Conservation (phyloP, 768 basidiomycete genomes). For the Chalciporus pseudorubinellus region DNA sequence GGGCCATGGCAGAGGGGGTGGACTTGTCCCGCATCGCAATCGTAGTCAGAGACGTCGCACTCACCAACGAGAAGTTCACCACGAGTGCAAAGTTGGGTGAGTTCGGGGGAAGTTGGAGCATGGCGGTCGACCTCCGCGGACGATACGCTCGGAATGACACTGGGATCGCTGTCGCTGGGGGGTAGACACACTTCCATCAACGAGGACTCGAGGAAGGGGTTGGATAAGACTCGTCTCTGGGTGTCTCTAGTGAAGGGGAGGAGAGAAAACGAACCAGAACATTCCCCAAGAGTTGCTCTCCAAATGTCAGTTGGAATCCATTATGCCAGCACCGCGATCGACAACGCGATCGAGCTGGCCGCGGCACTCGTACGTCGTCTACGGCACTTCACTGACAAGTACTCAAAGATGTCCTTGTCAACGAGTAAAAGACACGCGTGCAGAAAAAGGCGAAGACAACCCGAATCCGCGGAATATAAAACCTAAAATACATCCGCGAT, state of each 20-base stretch:
- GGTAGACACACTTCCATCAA: not conserved
- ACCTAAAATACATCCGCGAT: no score
- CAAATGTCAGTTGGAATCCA: conserved; percentile 24
- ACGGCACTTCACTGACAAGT: no score
- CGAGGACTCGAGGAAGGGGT: not conserved
- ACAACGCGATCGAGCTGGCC: conserved; percentile 3
- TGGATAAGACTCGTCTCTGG: not conserved
- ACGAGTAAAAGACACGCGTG: no score
- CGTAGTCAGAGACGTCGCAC: not conserved
- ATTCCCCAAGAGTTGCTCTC: not conserved
- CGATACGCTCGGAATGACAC: not conserved
- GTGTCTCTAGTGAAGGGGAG: conserved; percentile 5
- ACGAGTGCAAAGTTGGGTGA: not conserved
- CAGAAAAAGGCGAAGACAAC: no score
- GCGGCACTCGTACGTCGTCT: no score
- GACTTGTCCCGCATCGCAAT: not conserved
- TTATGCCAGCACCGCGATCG: not conserved
- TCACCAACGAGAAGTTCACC: not conserved
- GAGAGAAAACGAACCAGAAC: not conserved
- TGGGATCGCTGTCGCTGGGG: not conserved
- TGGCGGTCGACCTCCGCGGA: not conserved
- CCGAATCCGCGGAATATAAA: no score
- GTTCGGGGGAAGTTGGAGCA: not conserved
- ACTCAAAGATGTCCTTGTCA: no score
- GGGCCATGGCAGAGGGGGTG: not conserved